Evolutionary conservation across 768 basidiomycete genomes (phyloP), one percentile per base, ranked within the genome.

Genomic region (Phylloporus arenicola): DNA sequence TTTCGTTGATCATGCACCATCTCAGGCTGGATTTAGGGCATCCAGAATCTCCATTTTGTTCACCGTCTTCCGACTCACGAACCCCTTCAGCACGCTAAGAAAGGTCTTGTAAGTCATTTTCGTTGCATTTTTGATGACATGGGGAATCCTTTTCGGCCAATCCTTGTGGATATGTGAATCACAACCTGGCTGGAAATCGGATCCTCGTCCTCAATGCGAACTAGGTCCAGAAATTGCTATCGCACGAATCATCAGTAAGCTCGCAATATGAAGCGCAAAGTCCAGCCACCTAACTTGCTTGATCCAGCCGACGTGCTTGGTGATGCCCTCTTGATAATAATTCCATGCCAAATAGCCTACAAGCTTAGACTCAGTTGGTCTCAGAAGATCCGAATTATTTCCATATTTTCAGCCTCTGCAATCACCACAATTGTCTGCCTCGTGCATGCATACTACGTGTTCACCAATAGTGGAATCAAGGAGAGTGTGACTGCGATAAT

Each of bases 31-130:
- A 6, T 30, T 25, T 24, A 46, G 44, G 46, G 46, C 46, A 5
- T 47, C 46, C n/a, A 39, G 46, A 14, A 47, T 40, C 37, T 47
- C 46, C 9, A 51, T 51, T 40, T 12, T 51, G 17, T 51, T 51
- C 24, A 51, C 50, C 2, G 40, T 51, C 31, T 27, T 47, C 25
- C 45, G 50, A 12, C 12, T 51, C 7, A 29, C 45, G 7, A 41
- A 16, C 8, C 31, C 33, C 3, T n/a, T 41, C 40, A 39, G 33
- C 29, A 3, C 17, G 8, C 14, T 47, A 31, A 51, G 31, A 25
- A 47, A 31, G 27, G 25, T 11, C 10, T 27, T 47, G 9, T 13
- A 25, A 16, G n/a, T 34, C 19, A 6, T 51, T 39, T 47, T 47
- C 38, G 29, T 20, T 7, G 38, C 29, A 29, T 47, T 47, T 30